phyloP scores from a whole-genome alignment of 257 asterid genomes.

The Lycium ferocissimum region DNA sequence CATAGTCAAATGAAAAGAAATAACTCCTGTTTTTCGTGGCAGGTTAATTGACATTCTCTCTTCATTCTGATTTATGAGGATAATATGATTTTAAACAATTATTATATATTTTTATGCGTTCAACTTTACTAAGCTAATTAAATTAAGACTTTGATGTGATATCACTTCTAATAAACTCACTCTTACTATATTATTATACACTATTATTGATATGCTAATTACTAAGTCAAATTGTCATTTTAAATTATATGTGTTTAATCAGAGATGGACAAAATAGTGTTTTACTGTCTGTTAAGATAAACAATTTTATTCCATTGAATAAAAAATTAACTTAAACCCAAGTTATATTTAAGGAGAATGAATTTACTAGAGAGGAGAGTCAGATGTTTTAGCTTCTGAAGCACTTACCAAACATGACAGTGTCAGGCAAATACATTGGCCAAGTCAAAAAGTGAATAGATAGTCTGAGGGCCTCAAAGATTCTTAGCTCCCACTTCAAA shows the following conservation, averaged over 20 bases:
- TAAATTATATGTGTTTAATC: background rate
- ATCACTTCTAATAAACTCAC: background rate
- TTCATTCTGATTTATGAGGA: background rate
- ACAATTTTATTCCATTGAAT: background rate
- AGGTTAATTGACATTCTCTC: too few relatives aligned
- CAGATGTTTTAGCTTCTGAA: background rate
- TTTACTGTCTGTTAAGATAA: background rate
- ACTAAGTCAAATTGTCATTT: background rate
- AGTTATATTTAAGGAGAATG: background rate
- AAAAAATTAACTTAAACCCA: background rate
- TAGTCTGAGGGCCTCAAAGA: constrained; percentile 48
- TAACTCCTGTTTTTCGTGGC: too few relatives aligned
- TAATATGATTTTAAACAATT: background rate
- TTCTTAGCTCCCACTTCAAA: constrained; percentile 48
- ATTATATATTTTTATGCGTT: background rate
- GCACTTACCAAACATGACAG: constrained; percentile 32
- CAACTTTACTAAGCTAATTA: background rate
- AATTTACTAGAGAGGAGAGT: background rate
- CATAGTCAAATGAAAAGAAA: too few relatives aligned
- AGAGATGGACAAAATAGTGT: background rate
- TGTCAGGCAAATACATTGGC: constrained; percentile 29
- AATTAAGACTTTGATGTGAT: background rate
- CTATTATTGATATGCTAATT: background rate
- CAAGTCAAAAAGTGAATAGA: constrained; percentile 54
- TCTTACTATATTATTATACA: background rate